Evolutionary conservation across 257 asterid genomes (phyloP), one percentile per base, ranked within the genome.

Genomic region (Solanum appendiculatum): DNA sequence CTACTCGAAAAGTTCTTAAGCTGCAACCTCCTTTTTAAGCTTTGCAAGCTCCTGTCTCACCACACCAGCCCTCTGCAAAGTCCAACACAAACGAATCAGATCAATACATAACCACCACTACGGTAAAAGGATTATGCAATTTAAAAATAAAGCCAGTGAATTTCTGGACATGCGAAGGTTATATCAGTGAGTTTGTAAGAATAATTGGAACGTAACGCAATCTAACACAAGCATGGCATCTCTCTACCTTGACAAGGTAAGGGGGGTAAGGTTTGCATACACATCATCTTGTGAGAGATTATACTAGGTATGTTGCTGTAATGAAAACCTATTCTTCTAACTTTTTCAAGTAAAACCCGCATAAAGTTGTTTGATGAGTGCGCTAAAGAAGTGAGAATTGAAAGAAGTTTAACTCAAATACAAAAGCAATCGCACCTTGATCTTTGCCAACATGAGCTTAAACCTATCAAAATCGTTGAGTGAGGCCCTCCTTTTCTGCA

Each of bases 31-130:
- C 91, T 92, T 93, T 92, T 92, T 94, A 46, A 93, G 94, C 93
- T 92, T 93, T 3, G 95, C 94, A 66, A 93, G 96, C 92, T 93
- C 95, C 90, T 92, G 96, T 42, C 95, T 88, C 60, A 94, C 95
- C 40, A 92, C 91, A 63, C 97, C 94, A 36, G 95, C 97, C 78
- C 88, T 93, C 95, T 94, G 97, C 91, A 89, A 86, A 34, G 16
- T 33, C 37, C 21, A 44, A 20, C 75, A 4, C 25, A 51, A 56
- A 39, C 15, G 2, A 21, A 31, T 40, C 15, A 87, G 87, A 46
- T 78, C 5, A 14, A 12, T 6, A 20, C 34, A 29, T 10, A 39
- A 42, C n/a, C 46, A 69, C 31, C 25, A 25, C 37, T 7, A 3
- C 33, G 5, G 21, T 3, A 40, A 27, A 44, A 46, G 2, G 18